Evolutionary conservation across 1,284 basidiomycete species (phyloP).

Genomic region (Sphagnurus paluster): DNA sequence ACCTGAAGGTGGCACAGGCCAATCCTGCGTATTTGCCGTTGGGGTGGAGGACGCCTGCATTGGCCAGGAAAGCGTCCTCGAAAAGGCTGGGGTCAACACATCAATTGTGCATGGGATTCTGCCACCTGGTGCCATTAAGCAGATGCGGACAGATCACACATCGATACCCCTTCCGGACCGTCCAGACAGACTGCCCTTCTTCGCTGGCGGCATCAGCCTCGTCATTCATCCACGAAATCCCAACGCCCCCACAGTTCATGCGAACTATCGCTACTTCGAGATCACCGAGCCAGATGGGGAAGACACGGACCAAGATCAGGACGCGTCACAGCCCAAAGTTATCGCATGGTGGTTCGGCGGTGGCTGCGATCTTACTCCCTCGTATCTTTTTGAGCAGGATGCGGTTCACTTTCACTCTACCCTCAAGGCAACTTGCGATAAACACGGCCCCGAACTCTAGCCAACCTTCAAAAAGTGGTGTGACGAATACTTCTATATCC

Average conservation of each 20-base stretch:
- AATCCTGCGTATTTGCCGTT: constrained; percentile 84
- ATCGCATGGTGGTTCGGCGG: constrained; percentile 99
- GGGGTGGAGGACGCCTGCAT: constrained; percentile 41
- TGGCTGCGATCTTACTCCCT: constrained; percentile 94
- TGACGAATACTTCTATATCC: constrained; percentile 95
- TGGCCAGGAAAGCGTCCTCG: constrained; percentile 61
- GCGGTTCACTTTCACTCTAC: constrained; percentile 85
- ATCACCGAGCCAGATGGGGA: constrained; percentile 54
- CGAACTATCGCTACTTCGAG: constrained; percentile 99
- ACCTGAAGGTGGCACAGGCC: constrained; percentile 82
- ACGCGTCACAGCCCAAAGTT: constrained; percentile 41
- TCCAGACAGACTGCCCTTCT: constrained; percentile 77
- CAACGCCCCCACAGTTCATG: constrained; percentile 89
- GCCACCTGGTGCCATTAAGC: constrained; percentile 85
- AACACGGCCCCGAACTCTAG: constrained; percentile 73
- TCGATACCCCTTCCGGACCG: constrained; percentile 66
- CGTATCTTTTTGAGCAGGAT: constrained; percentile 90
- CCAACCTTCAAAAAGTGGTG: constrained; percentile 93
- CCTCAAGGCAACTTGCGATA: constrained; percentile 77
- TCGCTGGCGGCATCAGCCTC: constrained; percentile 88
- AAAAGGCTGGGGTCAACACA: constrained; percentile 97
- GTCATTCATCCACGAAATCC: constrained; percentile 96
- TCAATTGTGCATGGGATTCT: constrained; percentile 89
- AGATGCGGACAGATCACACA: constrained; percentile 93
- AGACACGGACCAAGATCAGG: constrained; percentile 29